phyloP scores from a whole-genome alignment of 1,139 yeast genomes.

The Diutina rugosa region DNA sequence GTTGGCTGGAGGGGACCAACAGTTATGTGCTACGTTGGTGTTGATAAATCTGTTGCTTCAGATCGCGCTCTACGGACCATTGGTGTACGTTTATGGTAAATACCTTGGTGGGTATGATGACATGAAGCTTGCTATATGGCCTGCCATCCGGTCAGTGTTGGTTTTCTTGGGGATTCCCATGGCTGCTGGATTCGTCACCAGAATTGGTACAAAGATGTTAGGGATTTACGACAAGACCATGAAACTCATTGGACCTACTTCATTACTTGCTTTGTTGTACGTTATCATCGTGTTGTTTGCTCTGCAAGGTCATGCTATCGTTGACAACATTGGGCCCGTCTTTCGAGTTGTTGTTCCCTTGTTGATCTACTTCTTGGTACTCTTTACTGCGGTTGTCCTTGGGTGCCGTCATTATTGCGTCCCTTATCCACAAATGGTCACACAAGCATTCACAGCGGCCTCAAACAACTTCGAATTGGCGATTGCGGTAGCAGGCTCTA shows the following conservation, averaged over 20 bases:
- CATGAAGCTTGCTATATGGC: neutral
- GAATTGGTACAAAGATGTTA: conserved; percentile 17
- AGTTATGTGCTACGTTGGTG: conserved; percentile 40
- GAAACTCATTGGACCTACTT: conserved; percentile 33
- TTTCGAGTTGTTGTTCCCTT: conserved; percentile 41
- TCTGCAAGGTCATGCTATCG: conserved; percentile 37
- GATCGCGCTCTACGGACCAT: conserved; percentile 42
- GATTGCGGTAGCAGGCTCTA: neutral
- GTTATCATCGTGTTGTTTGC: conserved; percentile 42
- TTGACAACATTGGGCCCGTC: conserved; percentile 36
- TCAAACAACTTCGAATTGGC: conserved; percentile 29
- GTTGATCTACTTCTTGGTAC: conserved; percentile 31
- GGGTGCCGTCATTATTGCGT: conserved; percentile 14
- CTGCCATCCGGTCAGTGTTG: neutral
- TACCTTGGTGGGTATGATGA: neutral
- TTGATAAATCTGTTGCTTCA: conserved; percentile 40
- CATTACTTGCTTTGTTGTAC: conserved; percentile 39
- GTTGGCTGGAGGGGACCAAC: conserved; percentile 39
- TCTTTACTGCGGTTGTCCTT: conserved; percentile 24
- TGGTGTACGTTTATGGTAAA: neutral
- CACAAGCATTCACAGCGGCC: conserved; percentile 48
- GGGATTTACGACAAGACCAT: conserved; percentile 24
- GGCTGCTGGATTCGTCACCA: conserved; percentile 29
- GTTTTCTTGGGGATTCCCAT: conserved; percentile 46
- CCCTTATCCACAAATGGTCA: conserved; percentile 30